Evolutionary conservation across 1,284 basidiomycete species (phyloP).

Genomic region (Cryptococcus sp.): DNA sequence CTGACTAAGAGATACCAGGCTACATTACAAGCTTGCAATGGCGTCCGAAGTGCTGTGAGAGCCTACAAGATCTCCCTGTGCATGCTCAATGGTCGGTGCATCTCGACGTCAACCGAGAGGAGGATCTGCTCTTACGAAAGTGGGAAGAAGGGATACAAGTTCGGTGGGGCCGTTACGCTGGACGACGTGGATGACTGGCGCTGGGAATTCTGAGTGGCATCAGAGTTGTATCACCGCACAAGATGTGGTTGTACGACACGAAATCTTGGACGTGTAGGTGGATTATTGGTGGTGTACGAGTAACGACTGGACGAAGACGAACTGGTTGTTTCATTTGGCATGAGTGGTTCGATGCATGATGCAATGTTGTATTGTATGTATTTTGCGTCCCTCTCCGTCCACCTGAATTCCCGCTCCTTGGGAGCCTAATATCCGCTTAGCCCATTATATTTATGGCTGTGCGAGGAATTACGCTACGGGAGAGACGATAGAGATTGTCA

Average conservation of each 20-base stretch:
- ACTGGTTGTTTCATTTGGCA: too few species aligned
- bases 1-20: slow-evolving; percentile 16
- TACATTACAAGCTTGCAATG: slow-evolving; percentile 27
- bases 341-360: too few species aligned
- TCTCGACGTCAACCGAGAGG: slow-evolving; percentile 30
- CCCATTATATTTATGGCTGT: too few species aligned
- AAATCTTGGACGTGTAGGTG: background rate
- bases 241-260: too few species aligned
- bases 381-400: background rate
- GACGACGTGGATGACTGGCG: slow-evolving; percentile 48
- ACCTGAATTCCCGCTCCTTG: background rate
- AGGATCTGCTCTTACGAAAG: slow-evolving; percentile 40
- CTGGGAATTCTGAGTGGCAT: slow-evolving; percentile 28
- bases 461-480: too few species aligned
- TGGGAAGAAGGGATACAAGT: slow-evolving; percentile 35
- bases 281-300: background rate
- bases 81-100: slow-evolving; percentile 28
- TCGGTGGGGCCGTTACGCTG: slow-evolving; percentile 30
- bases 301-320: background rate
- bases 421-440: too few species aligned
- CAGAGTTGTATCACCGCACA: background rate
- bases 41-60: slow-evolving; percentile 33
- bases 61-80: slow-evolving; percentile 42
- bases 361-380: background rate
- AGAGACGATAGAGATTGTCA: too few species aligned